Conservation (phyloP, 352 stramenopile species). For the Phytophthora ohioensis region DNA sequence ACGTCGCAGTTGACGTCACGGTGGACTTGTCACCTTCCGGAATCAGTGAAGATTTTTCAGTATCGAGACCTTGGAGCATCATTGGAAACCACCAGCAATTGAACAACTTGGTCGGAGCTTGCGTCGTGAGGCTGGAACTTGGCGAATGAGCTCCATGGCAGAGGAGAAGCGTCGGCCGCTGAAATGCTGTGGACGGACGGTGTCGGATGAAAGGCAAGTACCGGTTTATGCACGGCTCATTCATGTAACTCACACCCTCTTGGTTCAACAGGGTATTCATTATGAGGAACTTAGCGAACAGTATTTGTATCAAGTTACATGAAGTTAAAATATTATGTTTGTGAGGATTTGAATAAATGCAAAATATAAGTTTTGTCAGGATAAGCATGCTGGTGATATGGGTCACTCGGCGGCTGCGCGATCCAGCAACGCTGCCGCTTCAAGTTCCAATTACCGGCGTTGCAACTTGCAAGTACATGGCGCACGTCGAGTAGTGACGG, state of each 20-base stretch:
- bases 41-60: slow-evolving; percentile 31
- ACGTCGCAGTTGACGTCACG: slow-evolving; percentile 3
- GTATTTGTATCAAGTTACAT: neutral
- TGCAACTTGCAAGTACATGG: neutral
- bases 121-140: slow-evolving; percentile 27
- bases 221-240: neutral
- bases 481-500: slow-evolving; percentile 1
- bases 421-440: slow-evolving; percentile 5
- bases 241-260: neutral
- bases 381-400: slow-evolving; percentile 3
- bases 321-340: slow-evolving; percentile 3
- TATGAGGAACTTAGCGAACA: neutral
- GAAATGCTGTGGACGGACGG: slow-evolving; percentile 19
- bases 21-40: slow-evolving; percentile 7
- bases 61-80: slow-evolving; percentile 30
- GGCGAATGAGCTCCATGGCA: slow-evolving; percentile 40
- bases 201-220: slow-evolving; percentile 22
- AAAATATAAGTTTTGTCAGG: neutral
- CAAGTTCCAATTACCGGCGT: slow-evolving; percentile 1
- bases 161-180: slow-evolving; percentile 20
- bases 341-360: neutral
- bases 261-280: slow-evolving; percentile 6
- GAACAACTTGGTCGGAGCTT: slow-evolving; percentile 1
- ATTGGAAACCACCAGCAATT: slow-evolving; percentile 16
- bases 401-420: neutral